Percentiles rank a stretch among this genome's conserved stretches.
Evolutionary conservation across 768 basidiomycete genomes (phyloP).

Genomic region (Boletus eberwhitei): DNA sequence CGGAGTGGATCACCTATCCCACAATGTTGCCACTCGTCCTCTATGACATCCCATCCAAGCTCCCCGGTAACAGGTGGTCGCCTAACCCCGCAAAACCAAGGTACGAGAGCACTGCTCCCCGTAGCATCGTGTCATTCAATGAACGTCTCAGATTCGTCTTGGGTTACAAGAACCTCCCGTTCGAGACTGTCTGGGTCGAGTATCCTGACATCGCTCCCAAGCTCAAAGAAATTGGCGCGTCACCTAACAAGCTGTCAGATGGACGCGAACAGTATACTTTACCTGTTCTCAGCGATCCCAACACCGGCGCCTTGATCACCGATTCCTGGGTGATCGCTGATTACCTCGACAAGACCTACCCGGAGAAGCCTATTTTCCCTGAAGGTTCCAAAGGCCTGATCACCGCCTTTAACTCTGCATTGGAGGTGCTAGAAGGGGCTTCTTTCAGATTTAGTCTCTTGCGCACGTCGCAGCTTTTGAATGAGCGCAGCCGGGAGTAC

Average conservation of each 20-base stretch:
- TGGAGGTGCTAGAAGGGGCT: not conserved
- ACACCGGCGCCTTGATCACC: slow-evolving; percentile 25
- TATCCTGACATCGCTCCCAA: slow-evolving; percentile 30
- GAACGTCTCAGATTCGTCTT: slow-evolving; percentile 26
- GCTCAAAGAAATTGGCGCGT: slow-evolving; percentile 26
- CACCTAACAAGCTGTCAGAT: slow-evolving; percentile 15
- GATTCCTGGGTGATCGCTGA: slow-evolving; percentile 33
- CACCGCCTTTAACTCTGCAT: slow-evolving; percentile 13
- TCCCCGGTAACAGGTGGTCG: slow-evolving; percentile 33
- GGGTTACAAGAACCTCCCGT: slow-evolving; percentile 33
- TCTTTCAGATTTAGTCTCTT: slow-evolving; percentile 17
- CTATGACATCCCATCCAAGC: slow-evolving; percentile 36
- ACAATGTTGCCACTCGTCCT: slow-evolving; percentile 30
- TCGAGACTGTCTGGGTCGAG: slow-evolving; percentile 34
- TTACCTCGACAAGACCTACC: slow-evolving; percentile 37
- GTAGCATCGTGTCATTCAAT: not conserved
- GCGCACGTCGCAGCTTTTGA: slow-evolving; percentile 29
- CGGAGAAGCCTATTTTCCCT: slow-evolving; percentile 30
- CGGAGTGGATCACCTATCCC: not conserved
- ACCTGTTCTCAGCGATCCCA: slow-evolving; percentile 34
- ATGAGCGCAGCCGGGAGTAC: slow-evolving; percentile 34
- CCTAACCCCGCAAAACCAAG: slow-evolving; percentile 40
- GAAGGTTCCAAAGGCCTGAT: slow-evolving; percentile 22
- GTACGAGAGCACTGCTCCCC: slow-evolving; percentile 7
- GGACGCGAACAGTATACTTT: slow-evolving; percentile 28